Base-by-base conservation (phyloP, 306 rosid genomes). In the Ammopiptanthus mongolicus region DNA sequence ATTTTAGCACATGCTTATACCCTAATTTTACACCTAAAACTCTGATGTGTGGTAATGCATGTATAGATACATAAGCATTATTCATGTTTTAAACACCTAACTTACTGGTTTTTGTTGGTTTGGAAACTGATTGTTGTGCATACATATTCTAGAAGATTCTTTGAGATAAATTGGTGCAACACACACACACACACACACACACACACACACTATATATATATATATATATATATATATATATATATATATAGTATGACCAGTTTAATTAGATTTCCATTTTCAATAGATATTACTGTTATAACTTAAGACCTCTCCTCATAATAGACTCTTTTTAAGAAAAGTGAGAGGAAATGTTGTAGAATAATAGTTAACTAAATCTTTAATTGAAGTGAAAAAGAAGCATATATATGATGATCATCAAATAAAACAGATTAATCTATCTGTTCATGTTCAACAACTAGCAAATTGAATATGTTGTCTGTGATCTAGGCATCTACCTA, bases 361-460 rank as follows among this genome's bases (percentile, higher is more conserved):
- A n/a, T 81, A 86, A 88, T 18, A 82, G 44, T 70, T n/a, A n/a
- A 87, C 78, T 25, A 88, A 86, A 3, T 52, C 71, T 60, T 50
- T 74, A 22, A 79, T 83, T 70, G 81, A 88, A 18, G 88, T 82
- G 80, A 65, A 31, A 56, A 29, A 4, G 5, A 47, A 68, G 23
- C 31, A 59, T 85, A 78, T 37, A 46, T 60, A 48, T 13, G n/a
- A 37, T 62, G 34, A 65, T 48, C 62, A 65, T 22, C 28, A n/a
- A n/a, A n/a, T n/a, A 82, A 63, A 72, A 53, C 2, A 19, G 8
- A 55, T 44, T 39, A 52, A 65, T 52, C 6, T 8, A 65, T 52
- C 6, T 8, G 34, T 50, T 36, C 7, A 42, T 17, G 58, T 61
- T 37, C 6, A 39, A 59, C 14, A 68, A 29, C 15, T 28, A 25